These are phyloP conservation scores for Dothideomycetidae sp. DNA, from an alignment of 2,329 filamentous ascomycete genomes.

Conservation along the genomic window DNA sequence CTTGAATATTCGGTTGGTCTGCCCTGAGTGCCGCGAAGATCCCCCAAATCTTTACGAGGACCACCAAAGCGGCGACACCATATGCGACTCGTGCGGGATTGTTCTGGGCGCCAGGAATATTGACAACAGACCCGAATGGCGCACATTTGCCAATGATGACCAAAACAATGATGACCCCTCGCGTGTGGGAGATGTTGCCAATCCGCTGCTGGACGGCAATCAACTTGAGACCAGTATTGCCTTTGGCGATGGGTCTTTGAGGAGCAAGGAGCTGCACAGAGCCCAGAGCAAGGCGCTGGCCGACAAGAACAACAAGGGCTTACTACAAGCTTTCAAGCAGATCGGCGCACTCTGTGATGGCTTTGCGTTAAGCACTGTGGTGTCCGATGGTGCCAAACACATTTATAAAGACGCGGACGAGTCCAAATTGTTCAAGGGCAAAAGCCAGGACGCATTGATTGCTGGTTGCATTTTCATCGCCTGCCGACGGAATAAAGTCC, in stretches of 20 bases:
- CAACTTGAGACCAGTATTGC: slow-evolving; percentile 82
- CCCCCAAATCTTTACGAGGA: slow-evolving; percentile 92
- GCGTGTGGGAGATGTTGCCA: slow-evolving; percentile 89
- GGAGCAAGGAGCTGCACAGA: slow-evolving; percentile 61
- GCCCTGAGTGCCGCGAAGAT: slow-evolving; percentile 77
- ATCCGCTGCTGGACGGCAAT: slow-evolving; percentile 76
- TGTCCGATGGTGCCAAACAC: slow-evolving; percentile 82
- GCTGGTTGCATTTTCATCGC: slow-evolving; percentile 96
- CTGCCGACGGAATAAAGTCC: slow-evolving; percentile 74
- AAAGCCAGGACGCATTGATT: slow-evolving; percentile 84
- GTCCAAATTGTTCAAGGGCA: slow-evolving; percentile 85
- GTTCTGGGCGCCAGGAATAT: slow-evolving; percentile 85
- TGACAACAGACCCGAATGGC: slow-evolving; percentile 94
- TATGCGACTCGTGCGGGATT: slow-evolving; percentile 81
- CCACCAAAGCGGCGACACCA: slow-evolving; percentile 80
- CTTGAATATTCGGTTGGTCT: slow-evolving; percentile 71
- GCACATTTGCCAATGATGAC: slow-evolving; percentile 96
- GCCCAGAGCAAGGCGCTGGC: slow-evolving; percentile 68
- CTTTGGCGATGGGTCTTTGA: slow-evolving; percentile 58
- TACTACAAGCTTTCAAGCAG: slow-evolving; percentile 73
- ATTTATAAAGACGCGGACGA: slow-evolving; percentile 93
- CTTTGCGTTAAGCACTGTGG: slow-evolving; percentile 64
- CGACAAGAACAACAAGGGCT: slow-evolving; percentile 69
- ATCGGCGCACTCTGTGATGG: slow-evolving; percentile 79
- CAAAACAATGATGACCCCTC: slow-evolving; percentile 92